Evolutionary conservation across 2,329 filamentous ascomycete genomes (phyloP).

Genomic region (Pyricularia sp.): DNA sequence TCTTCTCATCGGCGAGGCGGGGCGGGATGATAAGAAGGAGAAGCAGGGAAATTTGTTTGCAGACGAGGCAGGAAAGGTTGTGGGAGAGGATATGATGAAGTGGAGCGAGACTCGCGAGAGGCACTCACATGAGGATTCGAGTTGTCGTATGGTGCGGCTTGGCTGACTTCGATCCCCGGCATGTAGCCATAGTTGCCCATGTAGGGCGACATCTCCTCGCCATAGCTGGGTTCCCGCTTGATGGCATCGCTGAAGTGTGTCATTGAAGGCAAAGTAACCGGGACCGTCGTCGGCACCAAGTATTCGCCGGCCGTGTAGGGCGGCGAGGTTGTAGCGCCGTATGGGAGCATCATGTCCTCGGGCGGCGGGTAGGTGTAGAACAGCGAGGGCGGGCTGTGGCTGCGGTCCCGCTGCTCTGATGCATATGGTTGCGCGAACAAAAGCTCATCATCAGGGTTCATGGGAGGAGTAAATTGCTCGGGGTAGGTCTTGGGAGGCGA

Average conservation of each 20-base stretch:
- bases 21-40: constrained; percentile 11
- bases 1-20: not conserved
- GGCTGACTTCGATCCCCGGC: constrained; percentile 53
- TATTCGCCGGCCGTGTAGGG: constrained; percentile 27
- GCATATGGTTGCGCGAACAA: constrained; percentile 48
- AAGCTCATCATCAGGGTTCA: constrained; percentile 53
- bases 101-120: constrained; percentile 32
- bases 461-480: constrained; percentile 52
- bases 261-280: constrained; percentile 56
- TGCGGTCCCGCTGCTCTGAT: constrained; percentile 57
- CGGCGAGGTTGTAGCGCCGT: constrained; percentile 25
- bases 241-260: constrained; percentile 55
- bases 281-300: constrained; percentile 38
- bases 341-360: constrained; percentile 55
- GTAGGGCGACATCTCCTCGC: constrained; percentile 55
- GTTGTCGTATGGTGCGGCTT: constrained; percentile 53
- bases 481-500: constrained; percentile 26
- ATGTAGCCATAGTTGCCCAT: constrained; percentile 56
- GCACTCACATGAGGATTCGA: constrained; percentile 68
- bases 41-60: constrained; percentile 1
- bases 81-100: constrained; percentile 11
- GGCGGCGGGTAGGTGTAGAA: constrained; percentile 60
- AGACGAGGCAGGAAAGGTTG: constrained; percentile 11
- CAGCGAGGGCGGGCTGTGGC: constrained; percentile 57
- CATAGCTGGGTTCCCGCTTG: constrained; percentile 54